Conservation (phyloP, 2,329 filamentous ascomycete species). For the Fusarium luffae region DNA sequence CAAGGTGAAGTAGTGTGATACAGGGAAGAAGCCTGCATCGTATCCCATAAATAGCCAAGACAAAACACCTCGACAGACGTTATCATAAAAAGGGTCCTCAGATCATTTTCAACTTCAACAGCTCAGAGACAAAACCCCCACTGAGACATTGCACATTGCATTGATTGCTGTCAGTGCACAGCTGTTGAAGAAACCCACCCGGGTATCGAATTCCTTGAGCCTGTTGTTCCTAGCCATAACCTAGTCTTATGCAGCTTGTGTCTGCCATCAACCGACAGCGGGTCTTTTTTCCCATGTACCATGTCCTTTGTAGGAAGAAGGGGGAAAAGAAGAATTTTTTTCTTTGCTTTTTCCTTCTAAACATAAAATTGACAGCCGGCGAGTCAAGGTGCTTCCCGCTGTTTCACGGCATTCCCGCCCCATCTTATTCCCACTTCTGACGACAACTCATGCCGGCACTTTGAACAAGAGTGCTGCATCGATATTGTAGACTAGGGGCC, state of each 20-base stretch:
- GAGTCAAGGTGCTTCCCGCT: constrained; percentile 19
- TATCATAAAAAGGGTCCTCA: constrained; percentile 24
- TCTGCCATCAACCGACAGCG: constrained; percentile 16
- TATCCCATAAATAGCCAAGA: constrained; percentile 16
- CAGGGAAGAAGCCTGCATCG: constrained; percentile 23
- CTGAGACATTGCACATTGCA: background rate
- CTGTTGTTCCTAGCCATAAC: background rate
- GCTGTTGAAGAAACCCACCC: constrained; percentile 6
- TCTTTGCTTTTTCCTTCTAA: constrained; percentile 15
- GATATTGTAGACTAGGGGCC: background rate
- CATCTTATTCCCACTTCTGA: constrained; percentile 40
- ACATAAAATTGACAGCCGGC: constrained; percentile 3
- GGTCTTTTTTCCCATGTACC: background rate
- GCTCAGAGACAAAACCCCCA: background rate
- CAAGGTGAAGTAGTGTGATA: background rate
- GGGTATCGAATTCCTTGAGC: constrained; percentile 12
- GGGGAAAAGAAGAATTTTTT: constrained; percentile 5
- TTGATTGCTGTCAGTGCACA: background rate
- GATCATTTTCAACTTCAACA: constrained; percentile 12
- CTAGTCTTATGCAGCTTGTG: background rate
- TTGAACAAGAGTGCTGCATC: constrained; percentile 9
- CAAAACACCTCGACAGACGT: background rate
- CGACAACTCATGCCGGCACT: constrained; percentile 38
- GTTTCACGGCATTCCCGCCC: constrained; percentile 37
- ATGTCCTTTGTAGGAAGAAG: background rate